Percentiles rank a stretch among this genome's conserved stretches.
Conservation (phyloP, 176 grass and related monocot species). For the Carex parvula region DNA sequence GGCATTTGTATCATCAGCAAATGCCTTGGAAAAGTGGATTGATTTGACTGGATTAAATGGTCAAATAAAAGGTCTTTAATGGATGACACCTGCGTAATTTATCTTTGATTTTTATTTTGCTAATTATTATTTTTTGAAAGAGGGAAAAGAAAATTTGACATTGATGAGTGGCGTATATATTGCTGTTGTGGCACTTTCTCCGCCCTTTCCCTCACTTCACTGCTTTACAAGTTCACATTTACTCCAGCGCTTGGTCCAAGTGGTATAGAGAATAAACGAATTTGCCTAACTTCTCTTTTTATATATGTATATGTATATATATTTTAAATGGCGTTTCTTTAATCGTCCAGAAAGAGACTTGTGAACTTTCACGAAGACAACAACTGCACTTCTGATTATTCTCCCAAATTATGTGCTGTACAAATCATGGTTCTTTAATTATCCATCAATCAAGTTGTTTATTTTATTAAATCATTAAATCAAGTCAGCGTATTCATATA, state of each 20-base stretch:
- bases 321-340: background rate
- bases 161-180: background rate
- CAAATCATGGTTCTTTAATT: background rate
- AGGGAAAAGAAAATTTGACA: background rate
- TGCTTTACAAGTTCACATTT: background rate
- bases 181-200: background rate
- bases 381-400: background rate
- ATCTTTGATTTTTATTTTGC: background rate
- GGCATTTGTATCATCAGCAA: constrained; percentile 78
- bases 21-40: constrained; percentile 82
- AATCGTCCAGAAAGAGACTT: background rate
- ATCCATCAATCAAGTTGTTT: background rate
- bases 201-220: background rate
- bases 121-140: background rate
- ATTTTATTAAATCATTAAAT: too few relatives aligned
- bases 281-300: background rate
- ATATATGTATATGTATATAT: background rate
- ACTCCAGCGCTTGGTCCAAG: background rate
- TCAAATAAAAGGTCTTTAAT: constrained; percentile 76
- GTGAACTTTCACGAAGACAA: background rate
- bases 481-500: background rate
- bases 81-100: background rate
- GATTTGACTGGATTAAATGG: constrained; percentile 51
- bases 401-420: background rate
- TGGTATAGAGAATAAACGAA: background rate